phyloP scores from a whole-genome alignment of 2,329 filamentous ascomycete species.

The Fusarium newnesense region DNA sequence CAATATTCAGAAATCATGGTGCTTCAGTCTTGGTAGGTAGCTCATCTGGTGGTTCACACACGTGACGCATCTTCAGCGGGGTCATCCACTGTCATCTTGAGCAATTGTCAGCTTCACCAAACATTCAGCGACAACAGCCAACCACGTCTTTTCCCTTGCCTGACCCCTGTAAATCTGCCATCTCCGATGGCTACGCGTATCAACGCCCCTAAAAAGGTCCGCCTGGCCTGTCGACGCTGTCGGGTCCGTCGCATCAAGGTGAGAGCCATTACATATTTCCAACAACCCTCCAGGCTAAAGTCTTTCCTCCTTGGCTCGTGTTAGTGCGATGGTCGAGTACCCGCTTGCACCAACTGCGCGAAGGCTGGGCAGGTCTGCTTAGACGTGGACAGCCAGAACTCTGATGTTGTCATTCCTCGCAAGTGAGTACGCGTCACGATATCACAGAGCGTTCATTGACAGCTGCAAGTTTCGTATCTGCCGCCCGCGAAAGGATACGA shows the following conservation, averaged over 20 bases:
- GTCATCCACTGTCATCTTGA: not conserved
- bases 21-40: not conserved
- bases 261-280: not conserved
- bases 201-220: conserved; percentile 48
- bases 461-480: not conserved
- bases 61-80: not conserved
- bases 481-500: conserved; percentile 18
- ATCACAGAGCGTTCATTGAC: rapidly evolving
- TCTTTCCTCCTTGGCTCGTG: not conserved
- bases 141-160: not conserved
- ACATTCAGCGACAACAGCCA: not conserved
- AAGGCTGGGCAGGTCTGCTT: conserved; percentile 49
- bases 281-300: no score
- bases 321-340: conserved; percentile 52
- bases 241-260: conserved; percentile 52
- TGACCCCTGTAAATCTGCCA: not conserved
- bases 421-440: conserved; percentile 38
- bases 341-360: conserved; percentile 51
- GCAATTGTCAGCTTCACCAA: not conserved
- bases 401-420: conserved; percentile 47
- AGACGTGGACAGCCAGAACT: conserved; percentile 52
- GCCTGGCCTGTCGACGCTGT: conserved; percentile 52
- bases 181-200: not conserved
- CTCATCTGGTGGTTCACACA: not conserved
- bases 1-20: rapidly evolving